A percentile compares a stretch with the other conserved stretches of the same genome.
Conservation (phyloP, 495 filamentous ascomycete genomes). For the Sphaerosporella brunnea region DNA sequence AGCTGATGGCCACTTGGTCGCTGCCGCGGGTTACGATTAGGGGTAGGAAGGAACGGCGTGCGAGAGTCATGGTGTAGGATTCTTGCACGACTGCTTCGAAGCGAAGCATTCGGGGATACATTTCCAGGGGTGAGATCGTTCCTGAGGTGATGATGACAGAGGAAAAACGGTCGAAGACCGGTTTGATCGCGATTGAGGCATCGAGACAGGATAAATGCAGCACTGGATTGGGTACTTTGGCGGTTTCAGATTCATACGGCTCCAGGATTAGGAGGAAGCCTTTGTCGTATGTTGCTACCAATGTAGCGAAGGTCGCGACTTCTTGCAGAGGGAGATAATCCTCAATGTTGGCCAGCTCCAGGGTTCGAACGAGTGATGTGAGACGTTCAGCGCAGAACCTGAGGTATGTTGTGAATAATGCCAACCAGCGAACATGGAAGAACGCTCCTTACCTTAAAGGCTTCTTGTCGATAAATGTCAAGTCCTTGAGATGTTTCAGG, state of each 20-base stretch:
- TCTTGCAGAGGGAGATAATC: conserved; percentile 95
- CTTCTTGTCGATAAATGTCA: conserved; percentile 95
- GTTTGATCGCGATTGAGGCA: conserved; percentile 95
- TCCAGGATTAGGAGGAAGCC: conserved; percentile 93
- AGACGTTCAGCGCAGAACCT: conserved; percentile 86
- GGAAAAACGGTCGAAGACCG: conserved; percentile 89
- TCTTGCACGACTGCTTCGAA: conserved; percentile 85
- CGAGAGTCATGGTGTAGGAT: conserved; percentile 93
- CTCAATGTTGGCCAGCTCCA: conserved; percentile 94
- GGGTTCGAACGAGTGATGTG: conserved; percentile 82
- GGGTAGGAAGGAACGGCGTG: conserved; percentile 83
- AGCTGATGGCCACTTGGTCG: conserved; percentile 81
- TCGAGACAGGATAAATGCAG: conserved; percentile 94
- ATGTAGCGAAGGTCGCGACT: conserved; percentile 95
- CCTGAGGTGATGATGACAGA: conserved; percentile 98
- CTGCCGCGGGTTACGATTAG: conserved; percentile 94
- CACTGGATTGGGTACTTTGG: conserved; percentile 87
- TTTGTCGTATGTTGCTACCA: conserved; percentile 93
- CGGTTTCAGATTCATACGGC: conserved; percentile 87
- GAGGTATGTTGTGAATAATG: no score
- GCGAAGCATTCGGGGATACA: conserved; percentile 97
- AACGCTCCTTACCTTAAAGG: conserved; percentile 51
- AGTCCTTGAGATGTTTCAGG: conserved; percentile 77
- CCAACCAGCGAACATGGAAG: no score
- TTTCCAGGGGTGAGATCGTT: conserved; percentile 89